Conservation (phyloP, 225 moss, liverwort and hornwort genomes). For the Rhytidiadelphus loreus region DNA sequence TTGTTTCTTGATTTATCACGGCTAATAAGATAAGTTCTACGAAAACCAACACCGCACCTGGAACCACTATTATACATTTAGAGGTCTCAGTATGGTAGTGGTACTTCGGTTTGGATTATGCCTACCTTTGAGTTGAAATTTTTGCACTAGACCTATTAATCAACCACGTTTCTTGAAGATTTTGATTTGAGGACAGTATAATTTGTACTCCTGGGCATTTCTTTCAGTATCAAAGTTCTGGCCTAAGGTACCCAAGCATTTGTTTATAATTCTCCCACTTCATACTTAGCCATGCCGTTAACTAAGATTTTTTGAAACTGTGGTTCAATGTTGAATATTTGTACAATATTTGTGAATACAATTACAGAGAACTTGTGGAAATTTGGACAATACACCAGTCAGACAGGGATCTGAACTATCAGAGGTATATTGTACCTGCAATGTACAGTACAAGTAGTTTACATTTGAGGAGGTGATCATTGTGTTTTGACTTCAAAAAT, state of each 20-base stretch:
- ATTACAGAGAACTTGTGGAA: not conserved
- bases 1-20: not conserved
- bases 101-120: not conserved
- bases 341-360: not conserved
- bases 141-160: not conserved
- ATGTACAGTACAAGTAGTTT: not conserved
- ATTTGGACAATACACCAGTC: not conserved
- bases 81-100: not conserved
- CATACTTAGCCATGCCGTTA: too few species aligned
- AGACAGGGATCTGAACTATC: too few species aligned
- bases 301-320: not conserved
- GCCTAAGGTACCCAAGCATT: not conserved
- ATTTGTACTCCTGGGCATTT: not conserved
- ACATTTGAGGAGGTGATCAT: not conserved
- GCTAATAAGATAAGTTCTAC: not conserved
- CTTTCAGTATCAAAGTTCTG: not conserved
- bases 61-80: not conserved
- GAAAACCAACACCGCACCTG: not conserved
- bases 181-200: not conserved
- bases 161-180: not conserved
- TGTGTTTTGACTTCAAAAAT: too few species aligned
- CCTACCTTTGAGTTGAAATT: not conserved
- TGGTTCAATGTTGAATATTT: not conserved
- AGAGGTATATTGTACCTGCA: not conserved
- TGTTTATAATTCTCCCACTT: not conserved